Evolutionary conservation across 768 basidiomycete species (phyloP).

Genomic region (Collybia nuda): DNA sequence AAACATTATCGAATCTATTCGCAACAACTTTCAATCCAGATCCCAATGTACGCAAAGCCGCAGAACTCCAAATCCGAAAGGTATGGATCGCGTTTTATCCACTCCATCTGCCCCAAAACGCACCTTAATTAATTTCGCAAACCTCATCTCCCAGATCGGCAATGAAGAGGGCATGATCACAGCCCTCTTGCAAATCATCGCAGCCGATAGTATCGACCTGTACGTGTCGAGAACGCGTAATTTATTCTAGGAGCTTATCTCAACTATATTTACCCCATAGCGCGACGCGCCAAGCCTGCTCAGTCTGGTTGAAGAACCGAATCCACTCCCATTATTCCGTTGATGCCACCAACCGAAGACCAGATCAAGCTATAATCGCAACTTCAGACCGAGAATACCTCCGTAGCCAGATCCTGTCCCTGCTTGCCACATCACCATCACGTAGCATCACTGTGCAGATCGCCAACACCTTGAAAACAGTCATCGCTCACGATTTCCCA

Average conservation of each 20-base stretch:
- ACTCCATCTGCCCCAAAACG: conserved; percentile 2
- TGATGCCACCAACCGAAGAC: conserved; percentile 40
- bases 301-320: conserved; percentile 91
- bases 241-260: conserved; percentile 1
- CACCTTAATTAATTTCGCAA: conserved; percentile 2
- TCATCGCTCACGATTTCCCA: conserved; percentile 79
- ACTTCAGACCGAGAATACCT: conserved; percentile 73
- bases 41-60: conserved; percentile 83
- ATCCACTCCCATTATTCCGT: conserved; percentile 65
- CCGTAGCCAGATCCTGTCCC: conserved; percentile 61
- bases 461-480: conserved; percentile 66
- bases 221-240: conserved; percentile 49
- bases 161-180: conserved; percentile 80
- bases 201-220: conserved; percentile 73
- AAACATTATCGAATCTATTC: conserved; percentile 75
- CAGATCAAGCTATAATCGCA: conserved; percentile 64
- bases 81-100: conserved; percentile 32
- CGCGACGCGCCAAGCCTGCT: conserved; percentile 79
- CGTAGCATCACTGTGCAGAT: conserved; percentile 75
- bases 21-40: conserved; percentile 79
- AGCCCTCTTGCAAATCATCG: conserved; percentile 86
- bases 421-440: conserved; percentile 68
- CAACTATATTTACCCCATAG: conserved; percentile 31
- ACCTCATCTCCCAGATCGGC: conserved; percentile 50
- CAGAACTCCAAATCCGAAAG: conserved; percentile 87